phyloP scores from a whole-genome alignment of 2,329 filamentous ascomycete species.

The Xylariales sp. region DNA sequence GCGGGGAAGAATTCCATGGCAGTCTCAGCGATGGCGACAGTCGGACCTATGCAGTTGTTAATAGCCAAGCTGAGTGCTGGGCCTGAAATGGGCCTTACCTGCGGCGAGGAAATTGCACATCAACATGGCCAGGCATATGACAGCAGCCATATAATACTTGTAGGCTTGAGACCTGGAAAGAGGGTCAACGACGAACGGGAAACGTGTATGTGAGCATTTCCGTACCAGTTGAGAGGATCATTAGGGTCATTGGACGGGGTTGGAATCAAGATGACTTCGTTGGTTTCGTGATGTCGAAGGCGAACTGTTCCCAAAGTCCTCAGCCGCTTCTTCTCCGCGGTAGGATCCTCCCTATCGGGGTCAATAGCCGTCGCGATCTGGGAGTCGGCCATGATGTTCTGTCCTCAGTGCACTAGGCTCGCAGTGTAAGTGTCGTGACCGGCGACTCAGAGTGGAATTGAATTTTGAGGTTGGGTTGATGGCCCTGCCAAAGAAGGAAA shows the following conservation, averaged over 20 bases:
- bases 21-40: slow-evolving; percentile 44
- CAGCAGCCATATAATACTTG: slow-evolving; percentile 44
- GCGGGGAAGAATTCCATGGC: slow-evolving; percentile 42
- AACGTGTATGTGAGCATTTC: neutral
- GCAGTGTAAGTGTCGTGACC: no score
- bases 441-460: no score
- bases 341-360: slow-evolving; percentile 3
- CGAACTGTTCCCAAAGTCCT: slow-evolving; percentile 37
- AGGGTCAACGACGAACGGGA: neutral
- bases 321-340: slow-evolving; percentile 4
- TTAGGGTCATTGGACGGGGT: slow-evolving; percentile 30
- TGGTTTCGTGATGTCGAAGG: slow-evolving; percentile 35
- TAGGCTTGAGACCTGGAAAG: slow-evolving; percentile 36
- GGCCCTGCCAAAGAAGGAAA: neutral
- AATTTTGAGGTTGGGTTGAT: no score
- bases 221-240: slow-evolving; percentile 32
- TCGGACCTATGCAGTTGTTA: slow-evolving; percentile 29
- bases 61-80: neutral
- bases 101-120: slow-evolving; percentile 54
- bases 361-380: neutral
- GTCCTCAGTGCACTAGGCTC: no score
- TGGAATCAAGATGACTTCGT: slow-evolving; percentile 29
- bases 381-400: slow-evolving; percentile 7
- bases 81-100: no score
- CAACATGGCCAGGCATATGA: slow-evolving; percentile 49